Evolutionary conservation across 192 early-diverging fungal genomes (phyloP).

Genomic region (Phlyctochytrium planicorne): DNA sequence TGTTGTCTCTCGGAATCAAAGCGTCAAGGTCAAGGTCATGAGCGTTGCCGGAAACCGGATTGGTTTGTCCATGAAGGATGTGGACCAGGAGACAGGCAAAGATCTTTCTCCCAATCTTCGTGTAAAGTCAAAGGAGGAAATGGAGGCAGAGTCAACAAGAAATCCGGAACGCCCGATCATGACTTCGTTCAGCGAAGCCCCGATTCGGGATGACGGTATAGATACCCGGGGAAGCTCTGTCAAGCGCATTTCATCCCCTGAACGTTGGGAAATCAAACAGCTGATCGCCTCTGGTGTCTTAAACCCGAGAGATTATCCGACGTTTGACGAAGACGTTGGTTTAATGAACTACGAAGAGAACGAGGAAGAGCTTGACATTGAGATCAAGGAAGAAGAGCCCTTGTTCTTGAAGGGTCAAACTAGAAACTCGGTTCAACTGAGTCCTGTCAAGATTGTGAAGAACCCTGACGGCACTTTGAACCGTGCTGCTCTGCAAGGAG

Average conservation of each 20-base stretch:
- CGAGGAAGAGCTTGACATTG: slow-evolving; percentile 96
- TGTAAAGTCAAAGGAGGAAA: slow-evolving; percentile 62
- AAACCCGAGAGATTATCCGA: slow-evolving; percentile 80
- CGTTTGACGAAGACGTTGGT: slow-evolving; percentile 86
- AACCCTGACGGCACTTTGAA: slow-evolving; percentile 97
- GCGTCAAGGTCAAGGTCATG: slow-evolving; percentile 94
- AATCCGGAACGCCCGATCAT: slow-evolving; percentile 69
- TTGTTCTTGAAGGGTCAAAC: slow-evolving; percentile 93
- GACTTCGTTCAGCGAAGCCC: slow-evolving; percentile 49
- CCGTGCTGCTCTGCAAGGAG: slow-evolving; percentile 89
- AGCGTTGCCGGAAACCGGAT: slow-evolving; percentile 80
- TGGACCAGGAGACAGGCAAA: slow-evolving; percentile 87
- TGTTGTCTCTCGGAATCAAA: slow-evolving; percentile 78
- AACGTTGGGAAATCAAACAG: slow-evolving; percentile 97
- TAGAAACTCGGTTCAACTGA: slow-evolving; percentile 75
- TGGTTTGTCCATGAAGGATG: slow-evolving; percentile 93
- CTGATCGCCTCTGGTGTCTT: slow-evolving; percentile 92
- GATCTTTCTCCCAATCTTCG: slow-evolving; percentile 84
- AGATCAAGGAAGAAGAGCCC: slow-evolving; percentile 94
- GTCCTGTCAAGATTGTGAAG: slow-evolving; percentile 97
- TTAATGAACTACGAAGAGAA: slow-evolving; percentile 76
- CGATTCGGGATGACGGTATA: slow-evolving; percentile 40
- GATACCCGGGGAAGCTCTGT: slow-evolving; percentile 29
- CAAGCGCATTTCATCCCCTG: slow-evolving; percentile 91
- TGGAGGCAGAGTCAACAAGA: slow-evolving; percentile 55